Base-by-base conservation (phyloP, 805 yeast genomes). In the Kodamaea laetipori region DNA sequence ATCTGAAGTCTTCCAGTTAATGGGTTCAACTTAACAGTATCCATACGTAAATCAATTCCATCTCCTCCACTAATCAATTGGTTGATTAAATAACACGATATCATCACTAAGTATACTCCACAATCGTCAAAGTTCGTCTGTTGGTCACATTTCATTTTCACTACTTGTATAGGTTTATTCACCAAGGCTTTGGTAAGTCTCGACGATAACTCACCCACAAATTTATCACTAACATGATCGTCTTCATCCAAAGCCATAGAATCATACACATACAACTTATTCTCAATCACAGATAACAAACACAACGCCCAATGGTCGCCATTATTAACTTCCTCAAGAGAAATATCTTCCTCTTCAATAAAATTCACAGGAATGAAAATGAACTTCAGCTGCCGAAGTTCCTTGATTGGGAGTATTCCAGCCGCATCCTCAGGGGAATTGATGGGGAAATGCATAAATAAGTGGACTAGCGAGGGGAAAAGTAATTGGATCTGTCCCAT, bases 271-370 rank as follows among this genome's bases (percentile, higher is more conserved):
- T 67, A 69, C 2, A 82, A 75, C 24, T 63, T 67, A 12, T 66
- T 62, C 31, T 78, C 83, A 10, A 73, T 60, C 6, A 75, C 48
- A 25, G 75, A 71, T 5, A 81, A 66, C 11, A 85, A 71, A 10
- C 82, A 70, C 11, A 86, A 61, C 0, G 86, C 80, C 94, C 95
- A 86, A 61, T 86, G 94, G 36, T 80, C 81, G 1, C 92, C 94
- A 12, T 82, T 81, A 47, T 79, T 85, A 2, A 75, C 78, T 0
- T 65, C 64, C 37, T 74, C 83, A 32, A 80, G 66, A 43, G 81
- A 84, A 7, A 47, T 49, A 24, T 47, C 51, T 24, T 51, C 60
- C 18, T 50, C 52, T 36, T 74, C 83, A 47, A 78, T 80, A 55
- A 79, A 84, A 57, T 84, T 86, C 21, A 84, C 67, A 0, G 92